Conservation (phyloP, 306 rosid genomes). For the Trifolium fragiferum region DNA sequence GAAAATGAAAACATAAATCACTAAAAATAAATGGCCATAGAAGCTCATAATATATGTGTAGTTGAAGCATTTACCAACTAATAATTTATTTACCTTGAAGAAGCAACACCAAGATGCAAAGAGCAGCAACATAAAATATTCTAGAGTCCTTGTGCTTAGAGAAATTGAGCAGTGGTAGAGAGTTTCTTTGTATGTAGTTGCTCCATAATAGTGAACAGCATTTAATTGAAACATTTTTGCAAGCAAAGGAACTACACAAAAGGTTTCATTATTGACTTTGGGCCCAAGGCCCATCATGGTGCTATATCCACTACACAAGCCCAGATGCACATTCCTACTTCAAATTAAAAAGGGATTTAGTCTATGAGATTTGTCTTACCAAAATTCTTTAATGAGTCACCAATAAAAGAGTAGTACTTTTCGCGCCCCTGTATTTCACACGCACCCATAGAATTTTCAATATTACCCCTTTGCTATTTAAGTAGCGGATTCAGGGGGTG, state of each 20-base stretch:
- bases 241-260: background rate
- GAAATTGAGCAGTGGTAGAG: constrained; percentile 17
- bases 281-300: constrained; percentile 40
- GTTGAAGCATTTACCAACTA: background rate
- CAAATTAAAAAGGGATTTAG: background rate
- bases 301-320: constrained; percentile 29
- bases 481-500: too few species aligned
- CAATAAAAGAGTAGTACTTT: too few species aligned
- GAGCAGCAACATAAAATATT: constrained; percentile 23
- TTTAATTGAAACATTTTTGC: constrained; percentile 1
- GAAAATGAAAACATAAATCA: background rate
- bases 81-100: background rate
- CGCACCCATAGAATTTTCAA: too few species aligned
- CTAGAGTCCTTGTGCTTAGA: background rate
- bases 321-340: constrained; percentile 25
- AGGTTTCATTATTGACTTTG: background rate
- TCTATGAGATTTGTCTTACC: background rate
- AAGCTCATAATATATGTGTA: background rate
- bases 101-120: constrained; percentile 14
- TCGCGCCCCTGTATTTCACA: too few species aligned
- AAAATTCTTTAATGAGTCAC: background rate
- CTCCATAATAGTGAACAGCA: background rate
- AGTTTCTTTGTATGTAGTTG: background rate
- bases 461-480: too few species aligned
- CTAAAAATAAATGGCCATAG: background rate